phyloP scores from a whole-genome alignment of 495 filamentous ascomycete species.

The Lepidopterella palustris region DNA sequence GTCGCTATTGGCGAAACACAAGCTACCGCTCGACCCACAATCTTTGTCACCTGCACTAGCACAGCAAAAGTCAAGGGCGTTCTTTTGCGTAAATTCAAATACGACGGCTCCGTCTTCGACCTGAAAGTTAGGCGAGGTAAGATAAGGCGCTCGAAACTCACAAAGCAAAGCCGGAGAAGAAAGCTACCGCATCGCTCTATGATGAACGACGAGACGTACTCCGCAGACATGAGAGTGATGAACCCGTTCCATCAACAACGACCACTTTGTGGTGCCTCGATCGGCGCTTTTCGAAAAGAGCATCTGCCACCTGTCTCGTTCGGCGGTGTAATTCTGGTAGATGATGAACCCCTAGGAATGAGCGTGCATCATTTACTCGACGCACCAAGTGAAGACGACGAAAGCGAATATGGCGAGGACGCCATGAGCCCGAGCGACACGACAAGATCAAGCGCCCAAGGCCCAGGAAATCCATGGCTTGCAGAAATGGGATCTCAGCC shows the following conservation, averaged over 20 bases:
- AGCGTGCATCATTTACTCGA: conserved; percentile 96
- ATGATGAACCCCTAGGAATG: conserved; percentile 80
- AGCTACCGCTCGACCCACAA: conserved; percentile 39
- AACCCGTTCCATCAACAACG: conserved; percentile 65
- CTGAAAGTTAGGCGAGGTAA: conserved; percentile 41
- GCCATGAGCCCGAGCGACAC: conserved; percentile 8
- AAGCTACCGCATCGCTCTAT: conserved; percentile 30
- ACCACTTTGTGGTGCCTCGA: conserved; percentile 81
- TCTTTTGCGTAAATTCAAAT: conserved; percentile 36
- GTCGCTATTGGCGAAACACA: conserved; percentile 40
- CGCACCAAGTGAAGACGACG: conserved; percentile 57
- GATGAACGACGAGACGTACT: conserved; percentile 19
- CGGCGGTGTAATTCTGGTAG: conserved; percentile 78
- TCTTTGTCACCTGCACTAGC: conserved; percentile 43
- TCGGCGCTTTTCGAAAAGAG: conserved; percentile 80
- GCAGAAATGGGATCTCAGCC: conserved; percentile 25
- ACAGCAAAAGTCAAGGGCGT: conserved; percentile 36
- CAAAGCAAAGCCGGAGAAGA: conserved; percentile 11
- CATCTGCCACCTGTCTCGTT: conserved; percentile 86
- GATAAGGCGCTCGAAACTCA: conserved; percentile 36
- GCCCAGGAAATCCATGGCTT: conserved; percentile 18
- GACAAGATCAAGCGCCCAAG: conserved; percentile 21
- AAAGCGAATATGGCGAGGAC: conserved; percentile 21
- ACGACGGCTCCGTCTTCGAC: conserved; percentile 36
- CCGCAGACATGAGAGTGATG: conserved; percentile 26